Conservation (phyloP, 1,284 basidiomycete genomes). For the Cryptococcus maquisensis region DNA sequence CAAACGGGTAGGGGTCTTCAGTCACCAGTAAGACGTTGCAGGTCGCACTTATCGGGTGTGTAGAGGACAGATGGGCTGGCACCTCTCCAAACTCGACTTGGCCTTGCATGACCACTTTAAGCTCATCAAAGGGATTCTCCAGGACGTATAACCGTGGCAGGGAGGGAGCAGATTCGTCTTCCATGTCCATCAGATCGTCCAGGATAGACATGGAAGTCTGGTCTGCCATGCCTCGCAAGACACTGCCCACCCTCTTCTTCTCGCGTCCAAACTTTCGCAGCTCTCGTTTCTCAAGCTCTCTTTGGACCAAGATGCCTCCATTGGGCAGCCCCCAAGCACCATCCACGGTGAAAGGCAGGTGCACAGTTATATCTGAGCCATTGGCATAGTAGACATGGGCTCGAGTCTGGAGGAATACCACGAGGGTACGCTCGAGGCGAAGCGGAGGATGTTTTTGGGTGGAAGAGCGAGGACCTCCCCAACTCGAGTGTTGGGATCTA, state of each 20-base stretch:
- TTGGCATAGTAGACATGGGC: constrained; percentile 69
- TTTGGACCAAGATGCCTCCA: constrained; percentile 56
- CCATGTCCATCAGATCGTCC: constrained; percentile 62
- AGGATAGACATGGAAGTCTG: constrained; percentile 27
- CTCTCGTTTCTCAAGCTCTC: constrained; percentile 51
- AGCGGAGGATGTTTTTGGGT: constrained; percentile 4
- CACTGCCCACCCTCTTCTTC: constrained; percentile 8
- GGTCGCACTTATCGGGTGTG: constrained; percentile 8
- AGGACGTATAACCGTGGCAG: constrained; percentile 74
- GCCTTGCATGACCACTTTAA: constrained; percentile 55
- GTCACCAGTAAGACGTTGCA: constrained; percentile 24
- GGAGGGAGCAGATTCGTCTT: constrained; percentile 58
- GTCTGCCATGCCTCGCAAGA: constrained; percentile 22
- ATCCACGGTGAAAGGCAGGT: constrained; percentile 75
- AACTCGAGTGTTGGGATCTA: constrained; percentile 26
- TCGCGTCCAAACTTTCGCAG: constrained; percentile 8
- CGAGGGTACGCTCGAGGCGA: constrained; percentile 56
- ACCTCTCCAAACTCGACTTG: constrained; percentile 10
- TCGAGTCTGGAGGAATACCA: constrained; percentile 70
- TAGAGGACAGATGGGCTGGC: constrained; percentile 14
- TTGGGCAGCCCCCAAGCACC: constrained; percentile 67
- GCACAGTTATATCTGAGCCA: constrained; percentile 70
- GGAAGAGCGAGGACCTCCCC: constrained; percentile 21
- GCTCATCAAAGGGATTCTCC: constrained; percentile 69
- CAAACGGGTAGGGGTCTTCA: constrained; percentile 29